Evolutionary conservation across 2,329 filamentous ascomycete species (phyloP), one percentile per base, ranked within the genome.

Genomic region (Alternaria incomplexa): DNA sequence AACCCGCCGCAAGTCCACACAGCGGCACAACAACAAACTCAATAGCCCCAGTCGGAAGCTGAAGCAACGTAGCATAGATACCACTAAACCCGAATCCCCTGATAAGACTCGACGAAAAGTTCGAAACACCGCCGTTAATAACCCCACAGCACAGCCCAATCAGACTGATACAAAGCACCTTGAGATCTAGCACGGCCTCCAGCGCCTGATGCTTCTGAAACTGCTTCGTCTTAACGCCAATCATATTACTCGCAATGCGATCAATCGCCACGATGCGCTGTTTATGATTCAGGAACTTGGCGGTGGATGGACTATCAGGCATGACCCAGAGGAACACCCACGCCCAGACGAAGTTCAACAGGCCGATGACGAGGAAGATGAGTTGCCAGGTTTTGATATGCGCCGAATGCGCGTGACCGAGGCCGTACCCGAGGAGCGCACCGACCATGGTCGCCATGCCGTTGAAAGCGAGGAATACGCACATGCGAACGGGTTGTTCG

Each of bases 101-200:
- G 60, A 84, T 83, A 6, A 85, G 66, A 0, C 82, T 76, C 0
- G 83, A 84, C 17, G 81, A 72, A 64, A 86, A 86, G 60, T 85
- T 86, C 68, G 48, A 85, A 1, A 86, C 81, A 4, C 83, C 81
- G n/a, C 84, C 84, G 56, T 86, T 85, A 44, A 85, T 77, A 5
- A 85, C 79, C 10, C 84, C 84, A 47, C 81, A 81, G 8, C 75
- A 76, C 1, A 84, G 76, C 0, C 79, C 83, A 47, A 83, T 81
- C 9, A 81, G 71, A 22, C 79, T 70, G 5, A 83, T 75, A 30
- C 80, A 80, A 51, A 82, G 77, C 5, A 78, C 79, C 61, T 76
- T 81, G 54, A 80, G 52, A 56, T 85, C 83, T 5, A 79, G 62
- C 0, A 81, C 20, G 0, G 81, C 80, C 64, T 84, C 83, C 6